Percentiles rank a stretch among this genome's conserved stretches.
phyloP scores from a whole-genome alignment of 345 rosid species.

The Nephelium lappaceum region DNA sequence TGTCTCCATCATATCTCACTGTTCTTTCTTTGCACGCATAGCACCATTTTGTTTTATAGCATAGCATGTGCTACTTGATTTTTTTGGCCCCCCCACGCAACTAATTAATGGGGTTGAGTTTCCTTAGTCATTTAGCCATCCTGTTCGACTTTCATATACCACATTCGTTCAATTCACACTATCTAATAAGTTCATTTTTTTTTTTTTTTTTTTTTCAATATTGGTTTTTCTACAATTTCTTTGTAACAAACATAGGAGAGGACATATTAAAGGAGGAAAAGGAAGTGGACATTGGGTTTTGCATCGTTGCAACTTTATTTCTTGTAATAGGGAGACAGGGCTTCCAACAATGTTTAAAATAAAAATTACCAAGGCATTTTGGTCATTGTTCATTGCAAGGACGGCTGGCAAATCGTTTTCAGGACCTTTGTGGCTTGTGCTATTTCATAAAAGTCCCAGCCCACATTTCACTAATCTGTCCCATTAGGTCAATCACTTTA shows the following conservation, averaged over 20 bases:
- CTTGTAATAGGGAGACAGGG: too few relatives aligned
- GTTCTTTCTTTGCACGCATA: not conserved
- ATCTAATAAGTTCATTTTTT: too few relatives aligned
- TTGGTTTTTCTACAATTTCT: too few relatives aligned
- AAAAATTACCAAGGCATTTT: not conserved
- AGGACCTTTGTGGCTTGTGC: constrained; percentile 24
- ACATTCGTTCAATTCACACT: too few relatives aligned
- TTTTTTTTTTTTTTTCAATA: too few relatives aligned
- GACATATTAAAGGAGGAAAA: too few relatives aligned
- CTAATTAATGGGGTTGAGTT: too few relatives aligned
- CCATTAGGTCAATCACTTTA: constrained; percentile 22
- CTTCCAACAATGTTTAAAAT: not conserved
- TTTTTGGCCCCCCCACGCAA: not conserved
- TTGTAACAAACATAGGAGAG: too few relatives aligned
- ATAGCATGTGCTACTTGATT: not conserved
- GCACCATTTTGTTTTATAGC: not conserved
- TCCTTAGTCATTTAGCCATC: too few relatives aligned
- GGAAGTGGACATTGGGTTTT: too few relatives aligned
- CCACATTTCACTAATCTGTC: not conserved
- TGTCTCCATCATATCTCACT: not conserved
- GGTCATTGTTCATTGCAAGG: constrained; percentile 37
- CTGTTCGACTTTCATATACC: too few relatives aligned
- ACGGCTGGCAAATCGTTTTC: constrained; percentile 39
- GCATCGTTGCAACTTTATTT: too few relatives aligned
- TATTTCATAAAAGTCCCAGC: not conserved